A percentile compares a stretch with the other conserved stretches of the same genome.
Conservation (phyloP, 208 protist genomes). For the Naegleria fowleri region DNA sequence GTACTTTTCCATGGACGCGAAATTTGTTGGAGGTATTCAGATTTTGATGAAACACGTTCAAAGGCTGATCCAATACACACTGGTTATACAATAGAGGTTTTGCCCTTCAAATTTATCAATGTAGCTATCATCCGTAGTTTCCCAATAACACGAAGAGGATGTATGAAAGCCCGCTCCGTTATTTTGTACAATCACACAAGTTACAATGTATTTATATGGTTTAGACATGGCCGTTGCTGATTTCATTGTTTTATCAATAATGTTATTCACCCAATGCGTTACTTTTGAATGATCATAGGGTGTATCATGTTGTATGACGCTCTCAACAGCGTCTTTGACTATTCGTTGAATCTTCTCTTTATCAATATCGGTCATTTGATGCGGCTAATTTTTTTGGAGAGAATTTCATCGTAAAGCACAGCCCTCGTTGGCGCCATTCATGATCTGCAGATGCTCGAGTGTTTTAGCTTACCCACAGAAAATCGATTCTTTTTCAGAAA, state of each 20-base stretch:
- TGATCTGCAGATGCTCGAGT: no score
- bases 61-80: background rate
- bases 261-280: slow-evolving; percentile 39
- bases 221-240: slow-evolving; percentile 43
- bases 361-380: background rate
- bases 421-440: no score
- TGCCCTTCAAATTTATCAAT: slow-evolving; percentile 23
- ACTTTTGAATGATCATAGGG: slow-evolving; percentile 38
- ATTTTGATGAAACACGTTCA: no score
- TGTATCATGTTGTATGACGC: slow-evolving; percentile 34
- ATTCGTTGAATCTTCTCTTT: slow-evolving; percentile 33
- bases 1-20: no score
- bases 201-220: slow-evolving; percentile 60
- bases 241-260: slow-evolving; percentile 43
- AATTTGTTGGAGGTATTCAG: no score
- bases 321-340: slow-evolving; percentile 39
- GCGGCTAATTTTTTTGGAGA: no score
- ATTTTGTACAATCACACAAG: slow-evolving; percentile 69
- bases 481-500: no score
- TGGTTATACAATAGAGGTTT: slow-evolving; percentile 22
- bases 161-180: slow-evolving; percentile 66
- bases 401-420: no score
- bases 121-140: slow-evolving; percentile 37
- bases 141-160: slow-evolving; percentile 64
- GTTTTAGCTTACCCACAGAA: no score